These are phyloP conservation scores for Didymella segeticola DNA, from an alignment of 2,329 filamentous ascomycete genomes.

Conservation along the genomic window DNA sequence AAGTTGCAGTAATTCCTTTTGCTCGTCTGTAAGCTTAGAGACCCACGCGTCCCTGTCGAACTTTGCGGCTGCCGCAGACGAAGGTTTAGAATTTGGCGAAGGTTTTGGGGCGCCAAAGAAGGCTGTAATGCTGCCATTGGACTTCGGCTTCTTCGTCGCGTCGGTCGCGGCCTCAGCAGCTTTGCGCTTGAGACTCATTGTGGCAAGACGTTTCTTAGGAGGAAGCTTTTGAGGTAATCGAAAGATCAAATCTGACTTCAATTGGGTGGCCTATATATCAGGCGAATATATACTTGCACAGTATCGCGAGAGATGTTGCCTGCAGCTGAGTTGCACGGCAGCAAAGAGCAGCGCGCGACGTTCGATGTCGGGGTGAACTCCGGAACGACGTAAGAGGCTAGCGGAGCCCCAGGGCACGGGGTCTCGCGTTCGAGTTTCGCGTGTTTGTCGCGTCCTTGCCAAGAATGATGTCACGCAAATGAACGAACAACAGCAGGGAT, in stretches of 20 bases:
- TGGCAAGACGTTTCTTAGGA: background rate
- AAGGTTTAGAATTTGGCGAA: slow-evolving; percentile 34
- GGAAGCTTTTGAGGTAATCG: background rate
- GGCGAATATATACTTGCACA: background rate
- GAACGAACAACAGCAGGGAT: slow-evolving; percentile 19
- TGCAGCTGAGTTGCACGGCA: slow-evolving; percentile 8
- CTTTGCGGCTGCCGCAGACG: slow-evolving; percentile 41
- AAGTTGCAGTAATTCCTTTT: slow-evolving; percentile 79
- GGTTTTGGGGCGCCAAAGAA: slow-evolving; percentile 77
- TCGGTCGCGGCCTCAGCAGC: slow-evolving; percentile 54
- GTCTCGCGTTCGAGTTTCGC: slow-evolving; percentile 19
- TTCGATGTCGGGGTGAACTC: slow-evolving; percentile 6
- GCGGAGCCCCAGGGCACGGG: slow-evolving; percentile 21
- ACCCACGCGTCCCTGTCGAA: slow-evolving; percentile 95
- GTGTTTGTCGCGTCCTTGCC: slow-evolving; percentile 3
- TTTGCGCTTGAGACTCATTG: slow-evolving; percentile 61
- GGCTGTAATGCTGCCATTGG: slow-evolving; percentile 81
- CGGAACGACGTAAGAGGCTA: slow-evolving; percentile 23
- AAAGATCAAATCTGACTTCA: background rate
- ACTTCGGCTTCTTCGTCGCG: slow-evolving; percentile 58
- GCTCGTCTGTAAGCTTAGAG: slow-evolving; percentile 77
- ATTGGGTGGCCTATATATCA: background rate
- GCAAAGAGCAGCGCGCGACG: slow-evolving; percentile 11
- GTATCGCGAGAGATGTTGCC: background rate
- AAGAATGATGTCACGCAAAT: slow-evolving; percentile 29